Base-by-base conservation (phyloP, 75 land plant species). In the Pseudotsuga menziesii region DNA sequence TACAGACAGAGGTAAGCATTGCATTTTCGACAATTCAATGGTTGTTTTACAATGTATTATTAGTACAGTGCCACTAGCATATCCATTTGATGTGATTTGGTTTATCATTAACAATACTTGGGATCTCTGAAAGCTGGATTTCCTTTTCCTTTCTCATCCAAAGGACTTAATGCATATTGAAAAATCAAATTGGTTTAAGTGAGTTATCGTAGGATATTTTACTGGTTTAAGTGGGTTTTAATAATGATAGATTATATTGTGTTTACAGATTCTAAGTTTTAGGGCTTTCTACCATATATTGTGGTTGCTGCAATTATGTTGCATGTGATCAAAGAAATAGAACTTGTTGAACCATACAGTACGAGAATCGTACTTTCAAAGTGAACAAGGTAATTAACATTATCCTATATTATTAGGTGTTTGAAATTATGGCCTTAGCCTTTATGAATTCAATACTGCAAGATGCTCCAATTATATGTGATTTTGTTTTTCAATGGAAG, bases 271-370 rank as follows among this genome's bases (percentile, higher is more conserved):
- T 74, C 73, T 35, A 84, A 76, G 55, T 56, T 71, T 54, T 52
- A 75, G 32, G 77, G 80, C 20, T 56, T 81, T 77, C 63, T 80
- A 0, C 87, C 91, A 19, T 89, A 91, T 54, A 73, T 76, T 5
- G 61, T 91, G 6, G 93, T 89, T 2, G 87, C 82, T 0, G 85
- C 89, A 4, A 77, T 83, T 62, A 86, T 86, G 79, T 62, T 66
- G 79, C 84, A 48, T 67, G 82, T 39, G 81, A 80, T 77, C 75
- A 77, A 25, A 56, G 66, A 77, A 60, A 60, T 80, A 78, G 12
- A 77, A 64, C 67, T 56, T 71, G 57, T 55, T 60, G 61, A 20
- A 80, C 20, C 59, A 11, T 17, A 67, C 83, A 84, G 5, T 81
- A 84, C 27, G 74, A 84, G 81, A 74, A 75, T 55, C 80, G 80